A percentile compares a stretch with the other conserved stretches of the same genome.
These are phyloP conservation scores for Beauveria bassiana DNA, from an alignment of 2,329 filamentous ascomycete species.

Conservation along the genomic window DNA sequence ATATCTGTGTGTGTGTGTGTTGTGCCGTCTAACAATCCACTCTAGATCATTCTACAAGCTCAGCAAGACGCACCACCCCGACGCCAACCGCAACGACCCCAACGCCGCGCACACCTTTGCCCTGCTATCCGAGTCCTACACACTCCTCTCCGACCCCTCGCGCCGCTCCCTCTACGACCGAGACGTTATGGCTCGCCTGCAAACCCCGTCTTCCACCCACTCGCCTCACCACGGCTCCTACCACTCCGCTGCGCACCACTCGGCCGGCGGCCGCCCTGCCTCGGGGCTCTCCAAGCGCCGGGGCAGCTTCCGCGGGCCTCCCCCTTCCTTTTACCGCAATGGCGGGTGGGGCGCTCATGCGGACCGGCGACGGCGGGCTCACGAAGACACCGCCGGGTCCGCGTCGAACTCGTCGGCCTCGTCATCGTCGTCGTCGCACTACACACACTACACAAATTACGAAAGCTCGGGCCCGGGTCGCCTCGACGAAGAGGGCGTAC, in stretches of 20 bases:
- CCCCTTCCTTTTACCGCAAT: slow-evolving; percentile 78
- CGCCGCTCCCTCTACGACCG: slow-evolving; percentile 79
- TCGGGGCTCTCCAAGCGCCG: slow-evolving; percentile 73
- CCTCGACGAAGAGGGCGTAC: slow-evolving; percentile 46
- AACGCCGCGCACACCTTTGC: slow-evolving; percentile 68
- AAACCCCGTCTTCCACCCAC: slow-evolving; percentile 19
- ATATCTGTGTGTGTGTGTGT: too few relatives aligned
- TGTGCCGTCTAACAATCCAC: not conserved
- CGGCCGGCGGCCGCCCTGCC: slow-evolving; percentile 67
- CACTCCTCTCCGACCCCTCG: slow-evolving; percentile 60
- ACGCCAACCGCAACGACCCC: slow-evolving; percentile 75
- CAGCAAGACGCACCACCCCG: slow-evolving; percentile 87
- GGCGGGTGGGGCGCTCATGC: slow-evolving; percentile 67
- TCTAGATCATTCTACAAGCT: slow-evolving; percentile 74
- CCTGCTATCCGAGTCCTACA: slow-evolving; percentile 77
- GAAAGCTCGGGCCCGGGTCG: slow-evolving; percentile 28
- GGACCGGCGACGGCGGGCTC: slow-evolving; percentile 49
- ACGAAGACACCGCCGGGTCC: slow-evolving; percentile 29
- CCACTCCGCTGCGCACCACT: slow-evolving; percentile 41
- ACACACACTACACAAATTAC: slow-evolving; percentile 6
- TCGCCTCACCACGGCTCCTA: slow-evolving; percentile 36
- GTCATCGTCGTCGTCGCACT: not conserved
- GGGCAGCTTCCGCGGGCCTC: slow-evolving; percentile 72
- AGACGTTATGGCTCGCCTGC: slow-evolving; percentile 47
- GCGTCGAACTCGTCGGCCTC: not conserved